phyloP scores from a whole-genome alignment of 2,329 filamentous ascomycete species.

The Balansia obtecta region DNA sequence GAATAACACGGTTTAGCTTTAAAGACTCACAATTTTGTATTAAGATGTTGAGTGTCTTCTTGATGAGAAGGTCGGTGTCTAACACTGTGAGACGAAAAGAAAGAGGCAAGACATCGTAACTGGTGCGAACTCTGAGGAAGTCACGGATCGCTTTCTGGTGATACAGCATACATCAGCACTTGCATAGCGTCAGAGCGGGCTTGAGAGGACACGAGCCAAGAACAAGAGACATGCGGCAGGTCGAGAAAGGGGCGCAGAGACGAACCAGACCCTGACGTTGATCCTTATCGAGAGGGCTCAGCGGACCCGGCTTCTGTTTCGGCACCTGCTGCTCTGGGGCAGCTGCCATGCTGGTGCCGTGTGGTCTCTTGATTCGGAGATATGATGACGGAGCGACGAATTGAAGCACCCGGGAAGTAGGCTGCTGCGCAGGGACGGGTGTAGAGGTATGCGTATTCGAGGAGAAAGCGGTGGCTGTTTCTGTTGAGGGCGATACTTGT shows the following conservation, averaged over 20 bases:
- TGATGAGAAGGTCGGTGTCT: conserved; percentile 88
- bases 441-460: background rate
- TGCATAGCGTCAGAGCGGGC: background rate
- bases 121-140: conserved; percentile 90
- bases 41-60: conserved; percentile 91
- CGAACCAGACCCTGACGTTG: conserved; percentile 63
- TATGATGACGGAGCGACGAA: conserved; percentile 51
- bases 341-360: conserved; percentile 22
- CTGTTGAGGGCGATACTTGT: background rate
- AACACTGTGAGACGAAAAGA: conserved; percentile 94
- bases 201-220: background rate
- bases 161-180: conserved; percentile 11
- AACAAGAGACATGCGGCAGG: background rate
- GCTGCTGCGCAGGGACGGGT: conserved; percentile 5
- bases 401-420: conserved; percentile 29
- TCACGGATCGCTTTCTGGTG: conserved; percentile 76
- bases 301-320: conserved; percentile 15
- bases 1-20: background rate
- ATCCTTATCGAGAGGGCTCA: conserved; percentile 58
- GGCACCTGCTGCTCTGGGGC: conserved; percentile 9
- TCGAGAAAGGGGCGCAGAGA: conserved; percentile 2
- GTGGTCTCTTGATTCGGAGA: conserved; percentile 29
- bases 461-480: background rate
- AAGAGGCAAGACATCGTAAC: conserved; percentile 92
- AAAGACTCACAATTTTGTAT: conserved; percentile 71